Evolutionary conservation across 495 filamentous ascomycete genomes (phyloP), one percentile per base, ranked within the genome.

Genomic region (Xylaria intraflava): DNA sequence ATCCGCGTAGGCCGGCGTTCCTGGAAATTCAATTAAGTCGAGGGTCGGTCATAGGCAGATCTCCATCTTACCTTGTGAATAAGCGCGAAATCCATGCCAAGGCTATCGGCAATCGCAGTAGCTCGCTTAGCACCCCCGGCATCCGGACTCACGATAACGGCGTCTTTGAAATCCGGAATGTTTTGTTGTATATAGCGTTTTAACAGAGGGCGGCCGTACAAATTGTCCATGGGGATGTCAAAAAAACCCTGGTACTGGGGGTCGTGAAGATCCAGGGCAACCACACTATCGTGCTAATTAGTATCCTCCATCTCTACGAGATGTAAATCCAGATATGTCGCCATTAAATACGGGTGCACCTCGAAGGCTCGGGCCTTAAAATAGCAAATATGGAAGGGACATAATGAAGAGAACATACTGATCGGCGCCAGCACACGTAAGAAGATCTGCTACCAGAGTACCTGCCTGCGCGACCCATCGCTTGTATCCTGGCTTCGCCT

Each of bases 171-270:
- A 61, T 90, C 86, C 54, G 90, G 86, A 61, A 97, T 95, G 55
- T 87, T 81, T 50, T 86, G 83, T 69, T 87, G 81, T 58, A 98
- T 96, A 70, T 96, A 97, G 46, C 83, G 85, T 69, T 93, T 86
- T 44, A 97, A 77, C 38, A 96, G 75, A 39, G 90, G 87, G 49
- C 90, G 79, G 12, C 89, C 93, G 64, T 95, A 95, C 16, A 98
- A 77, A 64, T 98, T 98, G 65, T 98, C 93, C 46, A 97, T 94
- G 1, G 91, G 92, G 48, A 97, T 96, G 64, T 97, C 93, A 62
- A 98, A 97, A 77, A 94, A 98, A 42, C 93, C 93, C 68, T 98
- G 93, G 66, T 97, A 97, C 70, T 97, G 94, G 55, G 94, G 90
- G 67, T 97, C 93, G 65, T 98, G 93, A 49, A 98, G 77, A 67